Evolutionary conservation across 495 filamentous ascomycete species (phyloP).

Genomic region (Echria macrotheca): DNA sequence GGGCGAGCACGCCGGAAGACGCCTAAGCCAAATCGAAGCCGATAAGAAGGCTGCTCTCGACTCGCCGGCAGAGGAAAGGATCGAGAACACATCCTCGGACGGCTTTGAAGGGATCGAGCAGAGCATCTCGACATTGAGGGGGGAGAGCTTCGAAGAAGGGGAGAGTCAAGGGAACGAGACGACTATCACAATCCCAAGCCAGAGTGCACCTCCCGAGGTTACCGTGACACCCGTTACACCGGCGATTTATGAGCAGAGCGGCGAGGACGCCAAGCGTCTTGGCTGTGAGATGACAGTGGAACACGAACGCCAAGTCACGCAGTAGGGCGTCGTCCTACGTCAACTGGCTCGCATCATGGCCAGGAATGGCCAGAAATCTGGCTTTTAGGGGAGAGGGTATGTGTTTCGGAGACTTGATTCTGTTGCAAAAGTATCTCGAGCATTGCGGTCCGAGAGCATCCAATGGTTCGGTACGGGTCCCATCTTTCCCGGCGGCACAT

Average conservation of each 20-base stretch:
- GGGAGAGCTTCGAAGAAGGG: not conserved
- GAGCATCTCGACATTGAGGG: not conserved
- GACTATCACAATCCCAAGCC: not conserved
- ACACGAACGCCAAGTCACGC: conserved; percentile 27
- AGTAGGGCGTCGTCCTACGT: conserved; percentile 17
- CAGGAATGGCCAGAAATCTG: not conserved
- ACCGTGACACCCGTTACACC: conserved; percentile 40
- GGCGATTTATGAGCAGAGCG: conserved; percentile 15
- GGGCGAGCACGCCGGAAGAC: conserved; percentile 29
- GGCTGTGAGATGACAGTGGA: conserved; percentile 28
- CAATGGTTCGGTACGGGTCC: too few relatives aligned
- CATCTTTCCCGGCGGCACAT: too few relatives aligned
- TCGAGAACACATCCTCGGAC: not conserved
- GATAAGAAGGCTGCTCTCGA: conserved; percentile 8
- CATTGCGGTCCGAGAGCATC: too few relatives aligned
- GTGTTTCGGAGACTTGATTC: too few relatives aligned
- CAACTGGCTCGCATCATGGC: not conserved
- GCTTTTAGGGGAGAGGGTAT: too few relatives aligned
- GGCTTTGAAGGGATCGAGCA: not conserved
- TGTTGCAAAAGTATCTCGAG: too few relatives aligned
- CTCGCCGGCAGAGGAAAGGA: not conserved
- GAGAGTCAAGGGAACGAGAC: not conserved
- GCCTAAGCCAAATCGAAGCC: conserved; percentile 23
- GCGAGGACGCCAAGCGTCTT: conserved; percentile 35
- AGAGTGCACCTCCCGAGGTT: conserved; percentile 27